These are phyloP conservation scores for Pichia exigua DNA, from an alignment of 805 yeast species.

Conservation along the genomic window DNA sequence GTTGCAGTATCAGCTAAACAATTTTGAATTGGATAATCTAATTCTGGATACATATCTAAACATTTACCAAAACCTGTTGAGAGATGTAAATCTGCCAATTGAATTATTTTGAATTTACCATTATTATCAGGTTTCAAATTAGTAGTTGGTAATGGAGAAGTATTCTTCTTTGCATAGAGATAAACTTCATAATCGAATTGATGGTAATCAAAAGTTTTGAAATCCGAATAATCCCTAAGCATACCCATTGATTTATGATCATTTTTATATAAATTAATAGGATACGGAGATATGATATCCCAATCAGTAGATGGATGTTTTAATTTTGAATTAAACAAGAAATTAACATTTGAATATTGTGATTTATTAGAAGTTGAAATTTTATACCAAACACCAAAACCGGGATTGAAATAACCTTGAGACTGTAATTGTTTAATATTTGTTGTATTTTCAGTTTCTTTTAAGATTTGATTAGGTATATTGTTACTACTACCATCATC, in stretches of 20 bases:
- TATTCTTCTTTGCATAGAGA: constrained; percentile 8
- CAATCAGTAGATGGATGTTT: constrained; percentile 53
- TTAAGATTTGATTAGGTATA: neutral
- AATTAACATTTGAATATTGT: constrained; percentile 35
- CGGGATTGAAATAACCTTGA: constrained; percentile 10
- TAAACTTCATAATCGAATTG: constrained; percentile 11
- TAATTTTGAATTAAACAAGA: constrained; percentile 68
- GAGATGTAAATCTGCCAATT: constrained; percentile 87
- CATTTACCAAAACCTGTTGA: constrained; percentile 80
- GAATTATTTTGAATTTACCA: constrained; percentile 68
- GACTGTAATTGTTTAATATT: neutral
- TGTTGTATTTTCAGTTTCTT: neutral
- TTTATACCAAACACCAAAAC: constrained; percentile 53
- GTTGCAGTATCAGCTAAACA: constrained; percentile 83
- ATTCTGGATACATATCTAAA: constrained; percentile 56
- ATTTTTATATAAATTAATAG: constrained; percentile 6
- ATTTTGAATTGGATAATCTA: constrained; percentile 29
- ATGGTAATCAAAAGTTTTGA: constrained; percentile 7
- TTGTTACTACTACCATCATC: neutral
- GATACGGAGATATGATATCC: constrained; percentile 24
- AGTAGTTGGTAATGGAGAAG: constrained; percentile 22
- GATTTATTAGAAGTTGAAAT: neutral
- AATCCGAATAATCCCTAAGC: neutral
- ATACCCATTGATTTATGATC: constrained; percentile 1
- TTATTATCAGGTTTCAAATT: constrained; percentile 41